A percentile compares a stretch with the other conserved stretches of the same genome.
Evolutionary conservation across 768 basidiomycete genomes (phyloP).

Genomic region (Lentinus tigrinus): DNA sequence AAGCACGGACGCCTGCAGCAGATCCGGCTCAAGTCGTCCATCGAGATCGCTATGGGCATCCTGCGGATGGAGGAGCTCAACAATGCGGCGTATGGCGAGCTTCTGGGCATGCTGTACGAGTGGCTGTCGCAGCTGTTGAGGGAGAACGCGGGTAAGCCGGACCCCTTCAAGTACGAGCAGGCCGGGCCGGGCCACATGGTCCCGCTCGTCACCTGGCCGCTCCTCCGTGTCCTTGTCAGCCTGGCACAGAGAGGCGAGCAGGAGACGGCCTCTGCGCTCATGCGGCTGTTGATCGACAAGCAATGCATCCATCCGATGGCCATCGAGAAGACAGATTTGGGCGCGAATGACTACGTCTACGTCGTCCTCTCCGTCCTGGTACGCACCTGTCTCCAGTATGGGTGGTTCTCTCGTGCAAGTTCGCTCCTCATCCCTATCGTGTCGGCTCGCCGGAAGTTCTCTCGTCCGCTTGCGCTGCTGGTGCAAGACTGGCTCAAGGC

Average conservation of each 20-base stretch:
- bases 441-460: neutral
- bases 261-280: constrained; percentile 42
- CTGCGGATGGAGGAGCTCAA: neutral
- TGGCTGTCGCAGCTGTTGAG: constrained; percentile 6
- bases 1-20: neutral
- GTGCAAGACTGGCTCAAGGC: constrained; percentile 6
- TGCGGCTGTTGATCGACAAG: constrained; percentile 46
- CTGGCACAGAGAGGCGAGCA: constrained; percentile 37
- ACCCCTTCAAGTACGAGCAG: neutral
- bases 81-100: constrained; percentile 1
- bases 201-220: constrained; percentile 27
- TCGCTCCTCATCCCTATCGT: constrained; percentile 31
- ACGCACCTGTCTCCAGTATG: constrained; percentile 53
- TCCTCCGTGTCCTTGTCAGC: constrained; percentile 45
- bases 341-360: constrained; percentile 41
- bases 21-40: neutral
- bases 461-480: neutral
- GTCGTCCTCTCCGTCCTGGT: constrained; percentile 51
- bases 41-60: neutral
- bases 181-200: neutral
- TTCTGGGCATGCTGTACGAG: neutral
- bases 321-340: constrained; percentile 36
- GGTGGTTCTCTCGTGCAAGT: constrained; percentile 46
- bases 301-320: constrained; percentile 48
- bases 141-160: neutral